Evolutionary conservation across 192 early-diverging fungal species (phyloP), one percentile per base, ranked within the genome.

Genomic region (Spizellomyces sp.): DNA sequence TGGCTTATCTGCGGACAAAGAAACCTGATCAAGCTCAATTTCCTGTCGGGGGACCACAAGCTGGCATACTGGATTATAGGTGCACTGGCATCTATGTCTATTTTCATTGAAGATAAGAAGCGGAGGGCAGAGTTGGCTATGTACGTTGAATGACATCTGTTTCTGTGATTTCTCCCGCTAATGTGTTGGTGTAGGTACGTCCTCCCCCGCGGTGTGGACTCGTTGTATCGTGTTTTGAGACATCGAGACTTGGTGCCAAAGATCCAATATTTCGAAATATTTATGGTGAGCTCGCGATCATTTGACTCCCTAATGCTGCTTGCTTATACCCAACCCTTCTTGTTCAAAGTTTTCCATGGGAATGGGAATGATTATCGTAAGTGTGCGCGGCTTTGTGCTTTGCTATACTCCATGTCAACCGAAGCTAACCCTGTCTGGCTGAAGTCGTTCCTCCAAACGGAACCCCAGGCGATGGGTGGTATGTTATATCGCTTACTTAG

Each of bases 361-460:
- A 12, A 89, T 89, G 85, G 88, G 86, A 4, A 66, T 88, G 27
- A 81, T 91, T 42, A 89, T 91, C 86, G 86, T 86, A 79, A 77
- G 75, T 62, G 45, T 17, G n/a, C 47, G 65, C 43, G 52, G 50
- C 12, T 21, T 58, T n/a, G 45, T 63, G 5, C 27, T 27, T 6
- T 75, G 41, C 46, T 5, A 52, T 55, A 46, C 46, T 12, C n/a
- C 22, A 14, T 63, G 8, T 41, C 27, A 36, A 36, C 57, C 0
- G 12, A 12, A 61, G 41, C 63, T 64, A 64, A 64, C 44, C 15
- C 44, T 14, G 27, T 61, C 22, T 12, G 12, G 14, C 59, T 14
- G 9, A 12, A 66, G 64, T 67, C 68, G 21, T 64, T 80, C 9
- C 78, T 78, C 48, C 76, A 79, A 65, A 45, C 54, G 44, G 81